These are phyloP conservation scores for Acrodontium crateriforme DNA, from an alignment of 2,329 filamentous ascomycete genomes.

Conservation along the genomic window DNA sequence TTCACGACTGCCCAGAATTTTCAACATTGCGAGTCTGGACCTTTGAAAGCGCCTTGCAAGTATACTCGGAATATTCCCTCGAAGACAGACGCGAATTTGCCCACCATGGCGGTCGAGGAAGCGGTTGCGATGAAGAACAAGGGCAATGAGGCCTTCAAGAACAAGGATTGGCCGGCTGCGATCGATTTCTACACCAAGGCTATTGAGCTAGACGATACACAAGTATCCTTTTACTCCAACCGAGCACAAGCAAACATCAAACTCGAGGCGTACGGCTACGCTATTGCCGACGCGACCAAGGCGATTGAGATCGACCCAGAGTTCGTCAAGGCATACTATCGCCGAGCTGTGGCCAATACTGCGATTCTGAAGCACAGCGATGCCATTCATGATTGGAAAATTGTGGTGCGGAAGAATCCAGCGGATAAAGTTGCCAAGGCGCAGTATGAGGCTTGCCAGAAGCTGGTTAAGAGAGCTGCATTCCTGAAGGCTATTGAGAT, in stretches of 20 bases:
- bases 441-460: conserved; percentile 86
- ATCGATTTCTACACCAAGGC: conserved; percentile 66
- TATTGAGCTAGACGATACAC: conserved; percentile 67
- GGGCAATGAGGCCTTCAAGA: conserved; percentile 83
- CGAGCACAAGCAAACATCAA: conserved; percentile 94
- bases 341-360: conserved; percentile 79
- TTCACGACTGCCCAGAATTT: no score
- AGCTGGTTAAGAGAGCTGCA: conserved; percentile 79
- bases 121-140: conserved; percentile 79
- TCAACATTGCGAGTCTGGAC: no score
- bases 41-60: no score
- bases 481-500: conserved; percentile 95
- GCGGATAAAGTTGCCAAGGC: conserved; percentile 80
- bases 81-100: background rate
- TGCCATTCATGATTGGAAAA: conserved; percentile 81
- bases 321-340: conserved; percentile 92
- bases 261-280: conserved; percentile 86
- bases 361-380: conserved; percentile 82
- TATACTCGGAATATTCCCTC: background rate
- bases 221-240: conserved; percentile 88
- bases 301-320: conserved; percentile 79
- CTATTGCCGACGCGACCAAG: conserved; percentile 77
- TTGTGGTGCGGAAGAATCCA: conserved; percentile 76
- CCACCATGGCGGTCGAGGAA: conserved; percentile 30
- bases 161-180: conserved; percentile 73